Percentiles rank a stretch among this genome's conserved stretches.
Evolutionary conservation across 2,329 filamentous ascomycete genomes (phyloP).

Genomic region (Fonsecaea pugnacius): DNA sequence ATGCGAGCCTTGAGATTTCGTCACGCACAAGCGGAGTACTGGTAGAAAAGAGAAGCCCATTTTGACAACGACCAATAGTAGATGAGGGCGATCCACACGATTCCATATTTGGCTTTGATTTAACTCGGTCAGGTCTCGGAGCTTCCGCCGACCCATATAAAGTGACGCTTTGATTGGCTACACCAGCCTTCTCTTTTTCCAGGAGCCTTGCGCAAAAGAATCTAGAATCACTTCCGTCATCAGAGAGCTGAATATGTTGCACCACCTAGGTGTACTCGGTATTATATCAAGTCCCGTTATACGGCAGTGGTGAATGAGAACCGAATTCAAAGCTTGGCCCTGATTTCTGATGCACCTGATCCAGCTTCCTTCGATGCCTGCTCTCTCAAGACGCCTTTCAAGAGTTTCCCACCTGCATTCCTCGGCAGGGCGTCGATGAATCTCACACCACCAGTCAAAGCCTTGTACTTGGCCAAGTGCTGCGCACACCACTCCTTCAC

Average conservation of each 20-base stretch:
- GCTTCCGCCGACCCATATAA: not conserved
- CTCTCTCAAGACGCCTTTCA: conserved; percentile 38
- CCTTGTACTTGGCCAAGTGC: conserved; percentile 55
- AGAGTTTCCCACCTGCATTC: conserved; percentile 56
- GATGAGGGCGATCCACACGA: not conserved
- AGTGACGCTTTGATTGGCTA: not conserved
- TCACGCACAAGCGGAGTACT: not conserved
- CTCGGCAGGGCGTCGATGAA: conserved; percentile 56
- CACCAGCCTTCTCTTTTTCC: not conserved
- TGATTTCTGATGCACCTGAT: not conserved
- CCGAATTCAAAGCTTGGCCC: not conserved
- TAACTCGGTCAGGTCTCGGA: not conserved
- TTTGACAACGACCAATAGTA: not conserved
- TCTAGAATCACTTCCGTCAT: not conserved
- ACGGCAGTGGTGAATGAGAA: too few relatives aligned
- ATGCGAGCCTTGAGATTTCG: not conserved
- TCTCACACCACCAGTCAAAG: conserved; percentile 51
- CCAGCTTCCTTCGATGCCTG: conserved; percentile 38
- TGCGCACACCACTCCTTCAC: conserved; percentile 42
- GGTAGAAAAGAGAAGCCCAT: not conserved
- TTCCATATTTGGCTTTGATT: not conserved
- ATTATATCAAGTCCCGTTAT: too few relatives aligned
- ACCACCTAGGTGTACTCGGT: too few relatives aligned
- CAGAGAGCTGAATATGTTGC: too few relatives aligned
- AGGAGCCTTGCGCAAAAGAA: not conserved